Evolutionary conservation across 306 rosid species (phyloP).

Genomic region (Adenanthera pavonina): DNA sequence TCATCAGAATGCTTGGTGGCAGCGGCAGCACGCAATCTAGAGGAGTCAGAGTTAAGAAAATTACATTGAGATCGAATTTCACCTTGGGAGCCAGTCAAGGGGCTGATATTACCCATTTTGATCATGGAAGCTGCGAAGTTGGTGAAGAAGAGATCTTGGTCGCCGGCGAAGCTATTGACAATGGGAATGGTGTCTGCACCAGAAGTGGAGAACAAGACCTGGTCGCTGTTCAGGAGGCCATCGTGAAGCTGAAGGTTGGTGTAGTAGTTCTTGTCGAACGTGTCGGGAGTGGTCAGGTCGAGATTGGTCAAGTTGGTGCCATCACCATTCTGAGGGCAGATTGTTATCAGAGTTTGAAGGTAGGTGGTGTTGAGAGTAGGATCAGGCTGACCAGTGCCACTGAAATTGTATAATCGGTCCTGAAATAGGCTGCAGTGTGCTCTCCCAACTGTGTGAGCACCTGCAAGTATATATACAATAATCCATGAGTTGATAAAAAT

Average conservation of each 20-base stretch:
- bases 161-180: conserved; percentile 40
- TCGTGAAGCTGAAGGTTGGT: conserved; percentile 40
- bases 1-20: conserved; percentile 26
- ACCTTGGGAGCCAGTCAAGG: conserved; percentile 48
- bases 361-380: conserved; percentile 43
- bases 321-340: conserved; percentile 45
- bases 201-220: conserved; percentile 45
- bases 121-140: conserved; percentile 47
- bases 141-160: conserved; percentile 40
- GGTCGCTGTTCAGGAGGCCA: conserved; percentile 52
- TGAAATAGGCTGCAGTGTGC: conserved; percentile 18
- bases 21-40: conserved; percentile 17
- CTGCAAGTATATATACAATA: conserved; percentile 15
- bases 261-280: conserved; percentile 47
- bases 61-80: conserved; percentile 48
- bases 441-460: conserved; percentile 53
- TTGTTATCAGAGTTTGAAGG: conserved; percentile 9
- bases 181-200: conserved; percentile 47
- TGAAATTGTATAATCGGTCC: conserved; percentile 43
- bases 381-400: conserved; percentile 34
- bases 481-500: no score
- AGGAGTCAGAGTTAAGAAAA: conserved; percentile 39
- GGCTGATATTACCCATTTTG: conserved; percentile 51
- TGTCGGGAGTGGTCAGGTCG: conserved; percentile 48
- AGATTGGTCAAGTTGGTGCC: conserved; percentile 43